phyloP scores from a whole-genome alignment of 164 flowering plant genomes.

The Akebia trifoliata region DNA sequence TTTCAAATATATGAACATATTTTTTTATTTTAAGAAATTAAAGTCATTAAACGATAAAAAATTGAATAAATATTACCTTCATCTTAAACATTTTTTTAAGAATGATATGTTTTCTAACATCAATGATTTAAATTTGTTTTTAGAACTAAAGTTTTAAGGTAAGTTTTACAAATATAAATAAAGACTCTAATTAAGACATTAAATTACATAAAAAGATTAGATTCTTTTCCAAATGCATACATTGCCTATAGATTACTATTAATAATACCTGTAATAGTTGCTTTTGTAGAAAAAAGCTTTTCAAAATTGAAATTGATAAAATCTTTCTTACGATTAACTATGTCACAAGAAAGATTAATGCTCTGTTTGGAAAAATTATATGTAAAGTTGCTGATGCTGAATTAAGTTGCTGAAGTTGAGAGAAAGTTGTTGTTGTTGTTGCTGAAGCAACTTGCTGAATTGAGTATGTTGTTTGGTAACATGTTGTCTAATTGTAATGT shows the following conservation, averaged over 20 bases:
- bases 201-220: not conserved
- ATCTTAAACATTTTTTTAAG: constrained; percentile 1
- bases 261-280: not conserved
- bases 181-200: not conserved
- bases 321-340: no score
- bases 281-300: no score
- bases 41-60: constrained; percentile 4
- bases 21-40: constrained; percentile 4
- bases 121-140: constrained; percentile 9
- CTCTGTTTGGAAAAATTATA: no score
- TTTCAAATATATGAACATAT: not conserved
- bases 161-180: not conserved
- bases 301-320: no score
- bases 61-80: not conserved
- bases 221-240: constrained; percentile 3
- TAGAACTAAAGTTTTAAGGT: constrained; percentile 7
- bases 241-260: not conserved
- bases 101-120: not conserved
- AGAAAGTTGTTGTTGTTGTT: no score
- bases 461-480: no score
- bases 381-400: no score
- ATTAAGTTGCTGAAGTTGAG: no score
- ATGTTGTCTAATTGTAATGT: no score
- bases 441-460: no score
- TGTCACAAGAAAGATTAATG: no score